phyloP scores from a whole-genome alignment of 768 basidiomycete species.

The Rhodotorula graminis region DNA sequence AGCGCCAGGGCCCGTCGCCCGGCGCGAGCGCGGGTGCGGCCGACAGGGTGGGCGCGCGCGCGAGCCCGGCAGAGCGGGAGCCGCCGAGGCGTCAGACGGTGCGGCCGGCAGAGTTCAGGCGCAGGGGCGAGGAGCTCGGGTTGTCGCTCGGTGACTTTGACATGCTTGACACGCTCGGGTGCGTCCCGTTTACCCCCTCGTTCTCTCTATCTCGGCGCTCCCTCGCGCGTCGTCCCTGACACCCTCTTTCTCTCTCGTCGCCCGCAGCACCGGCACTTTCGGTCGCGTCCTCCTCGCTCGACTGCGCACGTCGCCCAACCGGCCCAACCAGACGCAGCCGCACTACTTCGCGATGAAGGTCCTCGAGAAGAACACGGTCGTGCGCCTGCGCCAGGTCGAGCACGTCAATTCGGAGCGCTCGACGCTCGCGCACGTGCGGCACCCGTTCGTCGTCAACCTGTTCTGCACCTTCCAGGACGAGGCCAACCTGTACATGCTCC shows the following conservation, averaged over 20 bases:
- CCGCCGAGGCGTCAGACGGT: neutral
- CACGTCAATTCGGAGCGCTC: constrained; percentile 95
- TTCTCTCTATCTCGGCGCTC: neutral
- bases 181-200: no score
- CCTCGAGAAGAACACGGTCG: constrained; percentile 75
- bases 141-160: constrained; percentile 41
- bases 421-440: constrained; percentile 83
- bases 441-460: constrained; percentile 95
- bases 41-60: no score
- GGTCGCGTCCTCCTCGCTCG: constrained; percentile 86
- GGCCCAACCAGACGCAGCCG: constrained; percentile 54
- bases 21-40: neutral
- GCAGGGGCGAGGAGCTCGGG: constrained; percentile 40
- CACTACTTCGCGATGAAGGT: constrained; percentile 82
- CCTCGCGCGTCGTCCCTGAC: neutral
- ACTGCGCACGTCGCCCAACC: constrained; percentile 53
- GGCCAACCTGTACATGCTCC: constrained; percentile 94
- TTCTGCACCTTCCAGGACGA: constrained; percentile 79
- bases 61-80: neutral
- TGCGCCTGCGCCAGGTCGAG: constrained; percentile 86
- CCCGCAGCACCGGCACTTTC: constrained; percentile 82
- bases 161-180: constrained; percentile 44
- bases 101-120: constrained; percentile 5
- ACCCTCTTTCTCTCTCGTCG: neutral
- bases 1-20: neutral